Base-by-base conservation (phyloP, 352 stramenopile species). In the Phytophthora pistaciae region DNA sequence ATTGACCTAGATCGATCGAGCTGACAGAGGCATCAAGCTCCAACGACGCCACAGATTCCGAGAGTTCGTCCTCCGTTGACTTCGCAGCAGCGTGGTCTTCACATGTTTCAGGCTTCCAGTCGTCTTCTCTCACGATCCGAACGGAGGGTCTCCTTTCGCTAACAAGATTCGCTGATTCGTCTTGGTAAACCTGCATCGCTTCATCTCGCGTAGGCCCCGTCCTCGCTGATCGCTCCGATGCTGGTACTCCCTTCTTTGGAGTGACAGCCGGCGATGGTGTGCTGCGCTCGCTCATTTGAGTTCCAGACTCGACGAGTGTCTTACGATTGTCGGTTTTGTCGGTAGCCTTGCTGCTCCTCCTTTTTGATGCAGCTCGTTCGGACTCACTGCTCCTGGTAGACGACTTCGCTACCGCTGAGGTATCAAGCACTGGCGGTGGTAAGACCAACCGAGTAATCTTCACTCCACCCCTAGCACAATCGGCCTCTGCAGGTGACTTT, bases 341-440 rank as follows among this genome's bases (percentile, higher is more conserved):
- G 16, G 56, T 60, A 31, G 40, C n/a, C 33, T 16, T 54, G 44
- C 44, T 68, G 52, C 46, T 55, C 46, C 49, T 75, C 40, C 71
- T 75, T 44, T 60, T 62, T 1, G 57, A 56, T 25, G 14, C 61
- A 65, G 44, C 53, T 56, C 62, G 16, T 16, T 68, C 61, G 0
- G 29, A 60, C 23, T 56, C 60, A 11, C 3, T 58, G 18, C 38
- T 54, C 63, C 56, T 74, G 50, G 44, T 72, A 2, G 70, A 63
- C 6, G 38, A 7, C 49, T 78, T 78, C 14, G 60, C 44, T 56
- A 36, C 25, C 62, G 56, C 66, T 11, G 48, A 25, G 27, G 33
- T 42, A 53, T 72, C 61, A 3, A 60, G 33, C 46, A 53, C 20
- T n/a, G 56, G 11, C 40, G 27, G n/a, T 27, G 56, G 38, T 18